These are phyloP conservation scores for Pestalotiopsis sp. DNA, from an alignment of 2,329 filamentous ascomycete genomes.

Conservation along the genomic window DNA sequence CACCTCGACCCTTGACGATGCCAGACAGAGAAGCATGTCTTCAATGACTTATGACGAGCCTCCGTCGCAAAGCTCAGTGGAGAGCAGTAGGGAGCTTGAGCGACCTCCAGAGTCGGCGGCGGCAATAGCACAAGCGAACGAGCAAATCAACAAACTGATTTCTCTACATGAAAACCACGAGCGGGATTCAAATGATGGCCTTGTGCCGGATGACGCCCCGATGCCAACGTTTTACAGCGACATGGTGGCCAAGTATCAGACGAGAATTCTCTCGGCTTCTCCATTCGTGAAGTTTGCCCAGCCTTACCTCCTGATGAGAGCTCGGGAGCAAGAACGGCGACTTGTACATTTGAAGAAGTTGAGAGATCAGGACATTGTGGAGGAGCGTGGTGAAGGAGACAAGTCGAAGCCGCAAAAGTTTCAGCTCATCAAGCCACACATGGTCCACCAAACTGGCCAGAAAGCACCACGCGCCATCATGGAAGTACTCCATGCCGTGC, in stretches of 20 bases:
- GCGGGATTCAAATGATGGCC: conserved; percentile 47
- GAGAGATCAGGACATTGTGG: conserved; percentile 70
- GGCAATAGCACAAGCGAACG: conserved; percentile 16
- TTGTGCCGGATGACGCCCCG: conserved; percentile 74
- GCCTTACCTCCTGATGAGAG: conserved; percentile 88
- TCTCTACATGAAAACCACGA: conserved; percentile 46
- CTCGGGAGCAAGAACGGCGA: conserved; percentile 85
- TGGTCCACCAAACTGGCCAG: conserved; percentile 84
- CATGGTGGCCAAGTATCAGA: conserved; percentile 90
- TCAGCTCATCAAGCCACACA: conserved; percentile 88
- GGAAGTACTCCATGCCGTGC: conserved; percentile 90
- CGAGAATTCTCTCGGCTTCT: conserved; percentile 89
- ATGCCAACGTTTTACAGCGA: conserved; percentile 94
- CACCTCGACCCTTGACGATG: conserved; percentile 15
- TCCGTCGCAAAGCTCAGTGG: conserved; percentile 18
- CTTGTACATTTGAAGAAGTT: conserved; percentile 80
- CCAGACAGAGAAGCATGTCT: conserved; percentile 21
- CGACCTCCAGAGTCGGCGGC: conserved; percentile 18
- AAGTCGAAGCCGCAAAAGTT: conserved; percentile 71
- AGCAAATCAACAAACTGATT: conserved; percentile 27
- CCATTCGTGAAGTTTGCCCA: conserved; percentile 95
- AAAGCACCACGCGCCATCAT: conserved; percentile 83
- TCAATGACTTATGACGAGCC: conserved; percentile 21
- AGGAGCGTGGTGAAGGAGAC: conserved; percentile 58
- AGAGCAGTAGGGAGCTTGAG: conserved; percentile 20